Conservation (phyloP, 306 rosid genomes). For the Glycine soja region DNA sequence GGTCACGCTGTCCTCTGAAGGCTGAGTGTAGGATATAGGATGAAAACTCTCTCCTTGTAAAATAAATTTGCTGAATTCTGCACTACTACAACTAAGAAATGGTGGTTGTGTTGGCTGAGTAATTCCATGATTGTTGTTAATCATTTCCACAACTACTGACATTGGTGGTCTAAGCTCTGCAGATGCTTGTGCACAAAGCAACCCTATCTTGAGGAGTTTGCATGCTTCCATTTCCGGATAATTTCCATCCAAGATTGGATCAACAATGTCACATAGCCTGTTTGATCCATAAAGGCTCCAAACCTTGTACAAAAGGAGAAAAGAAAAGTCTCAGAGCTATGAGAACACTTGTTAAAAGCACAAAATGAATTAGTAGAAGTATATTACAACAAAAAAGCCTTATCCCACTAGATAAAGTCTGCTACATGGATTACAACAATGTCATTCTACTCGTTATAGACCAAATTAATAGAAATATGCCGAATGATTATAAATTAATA, state of each 20-base stretch:
- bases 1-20: constrained; percentile 47
- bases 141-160: constrained; percentile 52
- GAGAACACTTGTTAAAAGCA: not conserved
- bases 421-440: too few relatives aligned
- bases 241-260: constrained; percentile 42
- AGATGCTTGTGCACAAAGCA: constrained; percentile 53
- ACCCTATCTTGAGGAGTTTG: constrained; percentile 48
- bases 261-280: constrained; percentile 44
- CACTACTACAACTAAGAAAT: constrained; percentile 39
- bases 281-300: constrained; percentile 52
- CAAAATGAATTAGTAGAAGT: not conserved
- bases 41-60: constrained; percentile 4
- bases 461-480: not conserved
- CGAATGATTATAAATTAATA: not conserved
- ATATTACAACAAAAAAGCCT: too few relatives aligned
- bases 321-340: not conserved
- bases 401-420: too few relatives aligned
- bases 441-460: too few relatives aligned
- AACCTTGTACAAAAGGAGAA: constrained; percentile 38
- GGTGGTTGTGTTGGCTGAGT: constrained; percentile 46
- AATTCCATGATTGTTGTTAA: constrained; percentile 42
- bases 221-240: constrained; percentile 43
- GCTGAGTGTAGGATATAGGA: constrained; percentile 30
- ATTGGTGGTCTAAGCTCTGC: constrained; percentile 51
- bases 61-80: constrained; percentile 42